Conservation (phyloP, 179 eudicot species). For the Spergularia azorica region DNA sequence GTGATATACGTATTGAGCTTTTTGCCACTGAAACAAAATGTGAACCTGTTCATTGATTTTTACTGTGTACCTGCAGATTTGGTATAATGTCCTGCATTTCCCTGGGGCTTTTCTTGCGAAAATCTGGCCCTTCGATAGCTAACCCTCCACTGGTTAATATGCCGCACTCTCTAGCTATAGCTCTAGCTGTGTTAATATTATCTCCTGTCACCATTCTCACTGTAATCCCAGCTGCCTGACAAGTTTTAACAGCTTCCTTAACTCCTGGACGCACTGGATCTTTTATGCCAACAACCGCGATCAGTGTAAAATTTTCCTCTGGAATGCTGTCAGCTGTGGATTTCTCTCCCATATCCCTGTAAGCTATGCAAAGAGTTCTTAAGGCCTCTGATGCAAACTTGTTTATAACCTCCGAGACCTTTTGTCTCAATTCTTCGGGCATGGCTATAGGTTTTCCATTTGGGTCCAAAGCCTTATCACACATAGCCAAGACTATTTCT, state of each 20-base stretch:
- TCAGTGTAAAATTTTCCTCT: slow-evolving; percentile 52
- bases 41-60: not conserved
- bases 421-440: slow-evolving; percentile 46
- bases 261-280: slow-evolving; percentile 94
- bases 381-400: slow-evolving; percentile 72
- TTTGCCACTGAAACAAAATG: not conserved
- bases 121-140: slow-evolving; percentile 78
- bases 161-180: slow-evolving; percentile 91
- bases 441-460: slow-evolving; percentile 48
- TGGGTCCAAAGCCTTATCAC: slow-evolving; percentile 54
- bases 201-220: slow-evolving; percentile 93
- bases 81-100: slow-evolving; percentile 75
- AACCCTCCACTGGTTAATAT: slow-evolving; percentile 70
- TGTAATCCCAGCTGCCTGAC: slow-evolving; percentile 69
- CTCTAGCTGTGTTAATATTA: slow-evolving; percentile 81
- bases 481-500: slow-evolving; percentile 61
- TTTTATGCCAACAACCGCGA: slow-evolving; percentile 78
- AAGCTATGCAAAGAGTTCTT: slow-evolving; percentile 78
- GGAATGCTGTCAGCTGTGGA: slow-evolving; percentile 44
- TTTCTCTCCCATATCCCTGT: slow-evolving; percentile 42
- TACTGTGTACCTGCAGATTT: slow-evolving; percentile 57
- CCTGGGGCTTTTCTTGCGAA: slow-evolving; percentile 49
- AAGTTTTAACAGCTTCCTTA: slow-evolving; percentile 74
- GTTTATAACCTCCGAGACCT: slow-evolving; percentile 47
- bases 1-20: not conserved